Conservation (phyloP, 495 filamentous ascomycete species). For the Xylaria sp. region DNA sequence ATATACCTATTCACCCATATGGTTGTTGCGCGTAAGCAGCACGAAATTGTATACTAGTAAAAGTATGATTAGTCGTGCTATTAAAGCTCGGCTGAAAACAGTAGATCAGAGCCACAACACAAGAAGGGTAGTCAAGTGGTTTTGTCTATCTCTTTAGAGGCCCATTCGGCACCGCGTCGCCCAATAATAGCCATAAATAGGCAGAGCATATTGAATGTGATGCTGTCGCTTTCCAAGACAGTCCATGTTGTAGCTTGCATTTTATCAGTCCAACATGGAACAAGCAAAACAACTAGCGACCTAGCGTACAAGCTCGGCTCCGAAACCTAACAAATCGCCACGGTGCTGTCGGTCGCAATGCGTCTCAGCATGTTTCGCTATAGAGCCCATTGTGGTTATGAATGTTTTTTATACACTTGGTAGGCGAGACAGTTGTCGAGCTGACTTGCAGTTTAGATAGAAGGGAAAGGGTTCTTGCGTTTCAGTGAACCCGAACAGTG, state of each 20-base stretch:
- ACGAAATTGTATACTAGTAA: not conserved
- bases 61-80: not conserved
- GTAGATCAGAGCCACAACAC: not conserved
- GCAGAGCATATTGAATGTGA: not conserved
- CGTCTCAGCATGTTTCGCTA: constrained; percentile 1
- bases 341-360: not conserved
- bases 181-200: not conserved
- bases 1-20: not conserved
- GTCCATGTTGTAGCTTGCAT: not conserved
- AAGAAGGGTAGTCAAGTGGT: not conserved
- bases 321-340: not conserved
- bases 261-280: not conserved
- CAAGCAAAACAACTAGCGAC: not conserved
- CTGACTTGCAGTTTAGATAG: too few relatives aligned
- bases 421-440: not conserved
- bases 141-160: too few relatives aligned
- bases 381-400: not conserved
- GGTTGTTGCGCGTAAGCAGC: not conserved
- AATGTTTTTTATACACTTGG: not conserved
- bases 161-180: not conserved
- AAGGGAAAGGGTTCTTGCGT: not conserved
- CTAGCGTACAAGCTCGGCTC: not conserved
- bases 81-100: not conserved
- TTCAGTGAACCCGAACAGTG: not conserved
- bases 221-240: not conserved